Conservation (phyloP, 306 rosid genomes). For the Dalbergia cochinchinensis region DNA sequence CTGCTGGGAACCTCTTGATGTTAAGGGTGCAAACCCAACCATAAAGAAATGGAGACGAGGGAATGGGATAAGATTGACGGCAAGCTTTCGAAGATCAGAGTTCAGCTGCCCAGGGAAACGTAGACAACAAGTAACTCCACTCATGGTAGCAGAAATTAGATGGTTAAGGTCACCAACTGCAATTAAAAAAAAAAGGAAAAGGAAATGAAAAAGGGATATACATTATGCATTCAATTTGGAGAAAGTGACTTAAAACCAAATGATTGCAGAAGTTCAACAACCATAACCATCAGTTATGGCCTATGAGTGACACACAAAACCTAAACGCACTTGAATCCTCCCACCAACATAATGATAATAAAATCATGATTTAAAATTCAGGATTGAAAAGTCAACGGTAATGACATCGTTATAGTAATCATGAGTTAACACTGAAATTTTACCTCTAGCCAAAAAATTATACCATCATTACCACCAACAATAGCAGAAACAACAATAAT, state of each 20-base stretch:
- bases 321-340: constrained; percentile 29
- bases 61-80: constrained; percentile 88
- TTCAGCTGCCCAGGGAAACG: constrained; percentile 92
- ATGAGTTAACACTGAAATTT: neutral
- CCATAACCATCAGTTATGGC: constrained; percentile 31
- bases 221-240: neutral
- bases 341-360: constrained; percentile 19
- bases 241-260: constrained; percentile 17
- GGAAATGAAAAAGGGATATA: neutral
- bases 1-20: constrained; percentile 92
- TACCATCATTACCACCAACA: neutral
- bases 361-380: constrained; percentile 11
- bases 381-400: constrained; percentile 8
- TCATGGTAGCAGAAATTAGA: constrained; percentile 88
- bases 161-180: constrained; percentile 91
- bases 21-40: constrained; percentile 93
- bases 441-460: constrained; percentile 13
- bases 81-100: constrained; percentile 73
- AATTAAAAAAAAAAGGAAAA: neutral
- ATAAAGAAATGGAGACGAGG: constrained; percentile 90
- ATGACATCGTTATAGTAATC: neutral
- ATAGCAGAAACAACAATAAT: neutral
- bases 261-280: constrained; percentile 43
- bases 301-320: constrained; percentile 35
- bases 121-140: constrained; percentile 89